A percentile compares a stretch with the other conserved stretches of the same genome.
phyloP scores from a whole-genome alignment of 2,329 filamentous ascomycete species.

The Colletotrichum cuscutae region DNA sequence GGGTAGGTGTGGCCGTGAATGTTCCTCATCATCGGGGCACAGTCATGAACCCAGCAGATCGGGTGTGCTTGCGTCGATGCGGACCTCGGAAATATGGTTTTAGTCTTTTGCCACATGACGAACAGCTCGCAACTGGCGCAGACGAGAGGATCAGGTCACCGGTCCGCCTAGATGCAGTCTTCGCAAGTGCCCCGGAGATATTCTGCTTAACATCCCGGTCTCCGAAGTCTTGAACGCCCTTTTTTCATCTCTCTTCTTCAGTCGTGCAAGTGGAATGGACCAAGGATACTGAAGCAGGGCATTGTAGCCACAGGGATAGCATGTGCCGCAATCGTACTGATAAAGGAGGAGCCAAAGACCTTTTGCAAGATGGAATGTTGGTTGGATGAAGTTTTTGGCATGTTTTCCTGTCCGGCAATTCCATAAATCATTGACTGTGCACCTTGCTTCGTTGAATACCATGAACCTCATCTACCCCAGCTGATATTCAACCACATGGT shows the following conservation, averaged over 20 bases:
- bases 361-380: not conserved
- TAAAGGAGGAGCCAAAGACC: not conserved
- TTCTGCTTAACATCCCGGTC: too few species aligned
- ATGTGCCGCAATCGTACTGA: not conserved
- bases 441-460: not conserved
- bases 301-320: not conserved
- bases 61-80: not conserved
- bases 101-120: not conserved
- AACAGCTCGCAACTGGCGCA: not conserved
- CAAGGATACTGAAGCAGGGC: not conserved
- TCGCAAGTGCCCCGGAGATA: too few species aligned
- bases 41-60: not conserved
- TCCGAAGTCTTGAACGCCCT: too few species aligned
- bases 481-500: not conserved
- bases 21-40: not conserved
- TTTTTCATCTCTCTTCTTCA: too few species aligned
- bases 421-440: not conserved
- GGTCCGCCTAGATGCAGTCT: not conserved
- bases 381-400: not conserved
- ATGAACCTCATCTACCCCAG: not conserved
- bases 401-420: not conserved
- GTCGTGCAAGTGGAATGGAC: not conserved
- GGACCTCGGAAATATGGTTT: not conserved
- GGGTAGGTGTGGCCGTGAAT: not conserved
- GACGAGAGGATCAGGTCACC: not conserved